Conservation (phyloP, 2,329 filamentous ascomycete genomes). For the Tympanopsis confertula region DNA sequence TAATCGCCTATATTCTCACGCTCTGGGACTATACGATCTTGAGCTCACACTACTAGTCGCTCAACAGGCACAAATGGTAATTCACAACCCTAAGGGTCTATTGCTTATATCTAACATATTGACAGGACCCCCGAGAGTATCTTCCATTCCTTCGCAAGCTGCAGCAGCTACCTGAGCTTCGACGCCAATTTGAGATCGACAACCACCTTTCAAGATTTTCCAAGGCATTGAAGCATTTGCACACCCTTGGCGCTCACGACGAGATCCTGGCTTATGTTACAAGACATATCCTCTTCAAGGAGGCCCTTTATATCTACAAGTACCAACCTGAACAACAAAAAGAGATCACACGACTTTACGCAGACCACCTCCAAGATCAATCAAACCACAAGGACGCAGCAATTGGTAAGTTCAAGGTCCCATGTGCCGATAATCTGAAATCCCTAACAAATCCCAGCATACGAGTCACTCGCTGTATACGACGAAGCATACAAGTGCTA, state of each 20-base stretch:
- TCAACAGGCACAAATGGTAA: slow-evolving; percentile 77
- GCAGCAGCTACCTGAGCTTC: slow-evolving; percentile 58
- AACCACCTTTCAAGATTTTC: slow-evolving; percentile 66
- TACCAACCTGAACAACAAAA: slow-evolving; percentile 61
- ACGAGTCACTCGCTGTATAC: slow-evolving; percentile 74
- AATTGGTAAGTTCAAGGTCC: not conserved
- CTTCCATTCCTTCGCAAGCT: slow-evolving; percentile 85
- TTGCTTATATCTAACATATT: not conserved
- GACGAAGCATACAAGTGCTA: slow-evolving; percentile 70
- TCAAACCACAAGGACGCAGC: slow-evolving; percentile 80
- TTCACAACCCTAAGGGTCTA: slow-evolving; percentile 3
- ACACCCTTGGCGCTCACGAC: slow-evolving; percentile 61
- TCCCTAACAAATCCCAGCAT: slow-evolving; percentile 42
- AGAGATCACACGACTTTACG: slow-evolving; percentile 67
- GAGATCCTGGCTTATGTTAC: slow-evolving; percentile 68
- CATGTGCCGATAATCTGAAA: not conserved
- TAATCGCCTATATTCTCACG: slow-evolving; percentile 80
- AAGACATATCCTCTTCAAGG: slow-evolving; percentile 69
- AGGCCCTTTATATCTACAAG: slow-evolving; percentile 70
- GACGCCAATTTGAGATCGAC: slow-evolving; percentile 75
- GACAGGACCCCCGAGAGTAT: slow-evolving; percentile 74
- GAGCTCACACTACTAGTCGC: slow-evolving; percentile 83
- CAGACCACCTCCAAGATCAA: slow-evolving; percentile 60
- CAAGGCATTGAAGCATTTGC: slow-evolving; percentile 71
- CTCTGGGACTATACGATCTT: slow-evolving; percentile 81